Evolutionary conservation across 1,284 basidiomycete species (phyloP), one percentile per base, ranked within the genome.

Genomic region (Fomitopsis palustris): DNA sequence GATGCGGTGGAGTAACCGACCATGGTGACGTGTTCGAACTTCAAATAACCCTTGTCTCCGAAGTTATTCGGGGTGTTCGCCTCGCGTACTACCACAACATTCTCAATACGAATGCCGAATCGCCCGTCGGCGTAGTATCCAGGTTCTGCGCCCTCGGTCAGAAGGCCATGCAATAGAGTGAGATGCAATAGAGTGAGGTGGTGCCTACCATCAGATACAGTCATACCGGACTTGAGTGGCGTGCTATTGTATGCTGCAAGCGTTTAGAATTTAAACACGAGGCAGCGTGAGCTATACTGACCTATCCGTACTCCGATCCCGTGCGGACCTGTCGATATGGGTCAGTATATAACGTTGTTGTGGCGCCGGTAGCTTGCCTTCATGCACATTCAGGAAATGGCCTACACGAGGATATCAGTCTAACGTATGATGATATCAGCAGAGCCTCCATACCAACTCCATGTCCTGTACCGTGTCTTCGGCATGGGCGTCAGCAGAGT

Each of bases 91-190:
- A 95, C 78, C 17, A 95, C 85, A 43, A 96, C 81, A 71, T 87
- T 95, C 76, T 99, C 96, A 67, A 97, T 95, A 2, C 96, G 87
- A 65, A 98, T 94, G 3, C 96, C 96, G 70, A 90, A 99, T 60
- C 84, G 78, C 5, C 95, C 96, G 67, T 98, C 95, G 17, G 87
- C 86, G 73, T 98, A 97, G 74, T 93, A 99, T 2, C 95, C 96
- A 0, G 96, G 96, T 69, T 99, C 87, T 85, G 62, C 10, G 29
- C 9, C 38, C n/a, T n/a, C 23, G 59, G 29, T 54, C 31, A 19
- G 59, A 47, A 33, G 10, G n/a, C 2, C 53, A 4, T 39, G 10
- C 51, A 12, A 53, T 10, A 21, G 33, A 23, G 16, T 38, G 12
- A 6, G 16, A 25, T 8, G 16, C 51, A 12, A 53, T 10, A 21